Percentiles rank a stretch among this genome's conserved stretches.
Evolutionary conservation across 2,329 filamentous ascomycete genomes (phyloP).

Genomic region (Bipolaris sorokiniana): DNA sequence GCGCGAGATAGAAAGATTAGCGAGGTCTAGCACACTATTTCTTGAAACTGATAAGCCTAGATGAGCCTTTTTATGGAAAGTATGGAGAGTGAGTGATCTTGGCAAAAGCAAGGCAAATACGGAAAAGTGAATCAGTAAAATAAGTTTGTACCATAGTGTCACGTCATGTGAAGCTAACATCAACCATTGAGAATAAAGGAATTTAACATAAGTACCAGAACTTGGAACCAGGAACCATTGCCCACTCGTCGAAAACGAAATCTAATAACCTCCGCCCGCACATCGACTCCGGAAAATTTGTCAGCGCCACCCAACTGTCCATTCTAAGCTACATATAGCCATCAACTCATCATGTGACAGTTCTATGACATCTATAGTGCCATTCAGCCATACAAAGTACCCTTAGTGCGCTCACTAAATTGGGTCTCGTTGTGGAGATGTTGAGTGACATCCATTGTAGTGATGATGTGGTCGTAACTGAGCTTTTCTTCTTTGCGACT

Average conservation of each 20-base stretch:
- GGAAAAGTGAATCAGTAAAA: neutral
- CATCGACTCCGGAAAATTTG: neutral
- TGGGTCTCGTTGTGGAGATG: constrained; percentile 49
- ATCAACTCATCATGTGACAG: neutral
- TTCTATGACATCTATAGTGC: neutral
- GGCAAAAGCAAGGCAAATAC: neutral
- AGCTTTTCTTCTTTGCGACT: constrained; percentile 37
- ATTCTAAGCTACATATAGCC: neutral
- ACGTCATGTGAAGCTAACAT: neutral
- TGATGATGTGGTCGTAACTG: constrained; percentile 40
- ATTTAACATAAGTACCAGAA: neutral
- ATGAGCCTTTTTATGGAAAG: neutral
- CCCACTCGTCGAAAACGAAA: neutral
- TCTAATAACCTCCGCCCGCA: too few relatives aligned
- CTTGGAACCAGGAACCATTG: neutral
- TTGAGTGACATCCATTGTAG: constrained; percentile 49
- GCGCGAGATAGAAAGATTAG: neutral
- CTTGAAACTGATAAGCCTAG: neutral
- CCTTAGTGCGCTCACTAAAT: constrained; percentile 36
- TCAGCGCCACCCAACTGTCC: neutral
- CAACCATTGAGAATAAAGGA: neutral
- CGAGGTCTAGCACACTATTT: neutral
- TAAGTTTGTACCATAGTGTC: neutral
- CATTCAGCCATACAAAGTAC: constrained; percentile 17
- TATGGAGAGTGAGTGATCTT: neutral